A percentile compares a stretch with the other conserved stretches of the same genome.
phyloP scores from a whole-genome alignment of 2,329 filamentous ascomycete genomes.

The Botrytis squamosa region DNA sequence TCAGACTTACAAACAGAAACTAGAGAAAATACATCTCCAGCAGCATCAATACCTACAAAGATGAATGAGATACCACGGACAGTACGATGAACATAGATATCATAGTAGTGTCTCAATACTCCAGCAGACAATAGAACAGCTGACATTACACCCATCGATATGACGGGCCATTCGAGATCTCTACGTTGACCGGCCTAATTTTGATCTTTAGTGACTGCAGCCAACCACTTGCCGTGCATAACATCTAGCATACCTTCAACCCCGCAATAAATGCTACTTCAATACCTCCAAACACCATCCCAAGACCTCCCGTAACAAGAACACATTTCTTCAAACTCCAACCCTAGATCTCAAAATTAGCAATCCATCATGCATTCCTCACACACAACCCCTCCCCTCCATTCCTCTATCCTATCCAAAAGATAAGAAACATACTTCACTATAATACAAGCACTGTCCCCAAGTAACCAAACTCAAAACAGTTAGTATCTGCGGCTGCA shows the following conservation, averaged over 20 bases:
- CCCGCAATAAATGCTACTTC: conserved; percentile 60
- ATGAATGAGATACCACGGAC: conserved; percentile 71
- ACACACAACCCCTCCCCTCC: neutral
- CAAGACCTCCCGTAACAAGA: conserved; percentile 51
- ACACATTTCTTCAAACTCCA: conserved; percentile 53
- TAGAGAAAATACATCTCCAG: conserved; percentile 66
- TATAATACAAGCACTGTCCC: conserved; percentile 41
- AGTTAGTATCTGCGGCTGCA: conserved; percentile 40
- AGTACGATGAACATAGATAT: conserved; percentile 64
- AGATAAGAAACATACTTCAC: conserved; percentile 44
- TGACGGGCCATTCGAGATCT: conserved; percentile 57
- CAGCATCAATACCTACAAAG: conserved; percentile 68
- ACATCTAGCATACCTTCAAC: conserved; percentile 37
- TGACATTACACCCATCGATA: conserved; percentile 64
- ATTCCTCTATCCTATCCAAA: neutral
- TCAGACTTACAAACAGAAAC: conserved; percentile 51
- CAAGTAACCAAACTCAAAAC: conserved; percentile 40
- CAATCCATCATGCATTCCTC: neutral
- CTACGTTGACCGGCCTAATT: conserved; percentile 42
- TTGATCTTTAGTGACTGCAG: neutral
- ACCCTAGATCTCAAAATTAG: conserved; percentile 41
- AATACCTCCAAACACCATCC: conserved; percentile 56
- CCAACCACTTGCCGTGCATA: accelerated
- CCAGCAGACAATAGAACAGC: conserved; percentile 63
- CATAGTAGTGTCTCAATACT: conserved; percentile 66